phyloP scores from a whole-genome alignment of 2,329 filamentous ascomycete species.

The Aureobasidium lini region DNA sequence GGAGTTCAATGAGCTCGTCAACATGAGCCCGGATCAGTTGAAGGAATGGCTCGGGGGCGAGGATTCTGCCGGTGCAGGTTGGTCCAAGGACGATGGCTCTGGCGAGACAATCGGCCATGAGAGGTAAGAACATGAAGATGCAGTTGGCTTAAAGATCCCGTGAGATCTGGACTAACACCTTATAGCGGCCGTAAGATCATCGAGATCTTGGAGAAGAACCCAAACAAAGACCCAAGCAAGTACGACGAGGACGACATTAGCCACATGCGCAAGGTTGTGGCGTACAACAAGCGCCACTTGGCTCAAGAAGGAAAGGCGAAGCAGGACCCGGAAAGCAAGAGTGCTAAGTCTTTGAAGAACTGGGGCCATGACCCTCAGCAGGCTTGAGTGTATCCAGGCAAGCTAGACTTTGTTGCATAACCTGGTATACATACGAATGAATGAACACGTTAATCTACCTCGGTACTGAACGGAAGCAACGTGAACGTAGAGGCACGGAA shows the following conservation, averaged over 20 bases:
- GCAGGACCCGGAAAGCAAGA: slow-evolving; percentile 46
- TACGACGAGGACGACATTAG: slow-evolving; percentile 51
- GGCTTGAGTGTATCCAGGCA: slow-evolving; percentile 11
- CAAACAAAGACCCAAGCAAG: slow-evolving; percentile 46
- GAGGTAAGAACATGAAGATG: slow-evolving; percentile 29
- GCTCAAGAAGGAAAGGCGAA: slow-evolving; percentile 56
- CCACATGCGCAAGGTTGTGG: slow-evolving; percentile 48
- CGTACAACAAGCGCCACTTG: slow-evolving; percentile 59
- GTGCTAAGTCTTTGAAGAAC: slow-evolving; percentile 55
- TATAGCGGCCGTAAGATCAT: slow-evolving; percentile 56
- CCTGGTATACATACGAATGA: too few relatives aligned
- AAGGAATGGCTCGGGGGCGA: slow-evolving; percentile 54
- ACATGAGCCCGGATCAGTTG: slow-evolving; percentile 56
- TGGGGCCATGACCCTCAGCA: slow-evolving; percentile 40
- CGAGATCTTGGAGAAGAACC: slow-evolving; percentile 55
- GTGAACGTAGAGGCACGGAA: too few relatives aligned
- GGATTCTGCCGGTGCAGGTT: slow-evolving; percentile 53
- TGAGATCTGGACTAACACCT: not conserved
- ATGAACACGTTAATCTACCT: too few relatives aligned
- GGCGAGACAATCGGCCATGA: slow-evolving; percentile 59
- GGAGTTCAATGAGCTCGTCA: slow-evolving; percentile 60
- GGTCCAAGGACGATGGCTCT: slow-evolving; percentile 50
- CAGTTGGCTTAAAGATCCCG: not conserved
- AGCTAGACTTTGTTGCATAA: not conserved
- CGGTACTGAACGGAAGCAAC: too few relatives aligned